phyloP scores from a whole-genome alignment of 2,329 filamentous ascomycete genomes.

The Celoporthe dispersa region DNA sequence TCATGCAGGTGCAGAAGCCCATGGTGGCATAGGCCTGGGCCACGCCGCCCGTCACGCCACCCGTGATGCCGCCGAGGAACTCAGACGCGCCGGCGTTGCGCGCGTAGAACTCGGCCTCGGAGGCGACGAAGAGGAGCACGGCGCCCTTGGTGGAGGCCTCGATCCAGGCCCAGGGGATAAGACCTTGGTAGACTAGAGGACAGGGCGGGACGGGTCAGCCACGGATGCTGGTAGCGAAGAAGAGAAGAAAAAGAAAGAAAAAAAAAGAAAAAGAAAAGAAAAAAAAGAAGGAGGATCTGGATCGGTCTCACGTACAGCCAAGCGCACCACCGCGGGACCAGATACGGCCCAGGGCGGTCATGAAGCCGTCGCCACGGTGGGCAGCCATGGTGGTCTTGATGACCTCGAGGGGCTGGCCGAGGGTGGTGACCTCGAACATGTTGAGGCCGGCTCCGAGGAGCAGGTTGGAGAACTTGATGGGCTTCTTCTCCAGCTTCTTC shows the following conservation, averaged over 20 bases:
- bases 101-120: conserved; percentile 96
- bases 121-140: conserved; percentile 97
- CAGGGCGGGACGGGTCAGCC: not conserved
- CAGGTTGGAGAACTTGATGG: conserved; percentile 99
- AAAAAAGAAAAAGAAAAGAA: not conserved
- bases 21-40: conserved; percentile 99
- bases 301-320: conserved; percentile 80
- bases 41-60: conserved; percentile 92
- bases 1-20: conserved; percentile 99
- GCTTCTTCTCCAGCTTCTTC: conserved; percentile 90
- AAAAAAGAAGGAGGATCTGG: not conserved
- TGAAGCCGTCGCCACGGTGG: conserved; percentile 88
- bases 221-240: not conserved
- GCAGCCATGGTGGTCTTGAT: conserved; percentile 99
- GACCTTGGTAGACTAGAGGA: conserved; percentile 89
- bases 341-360: conserved; percentile 79
- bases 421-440: conserved; percentile 82
- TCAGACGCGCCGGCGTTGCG: conserved; percentile 80
- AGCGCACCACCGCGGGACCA: conserved; percentile 92
- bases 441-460: conserved; percentile 92
- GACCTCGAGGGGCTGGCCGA: conserved; percentile 88
- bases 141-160: conserved; percentile 99
- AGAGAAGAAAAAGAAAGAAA: not conserved
- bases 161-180: conserved; percentile 99
- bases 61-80: conserved; percentile 86